These are phyloP conservation scores for Xylaria sp. DNA, from an alignment of 2,329 filamentous ascomycete species.

Conservation along the genomic window DNA sequence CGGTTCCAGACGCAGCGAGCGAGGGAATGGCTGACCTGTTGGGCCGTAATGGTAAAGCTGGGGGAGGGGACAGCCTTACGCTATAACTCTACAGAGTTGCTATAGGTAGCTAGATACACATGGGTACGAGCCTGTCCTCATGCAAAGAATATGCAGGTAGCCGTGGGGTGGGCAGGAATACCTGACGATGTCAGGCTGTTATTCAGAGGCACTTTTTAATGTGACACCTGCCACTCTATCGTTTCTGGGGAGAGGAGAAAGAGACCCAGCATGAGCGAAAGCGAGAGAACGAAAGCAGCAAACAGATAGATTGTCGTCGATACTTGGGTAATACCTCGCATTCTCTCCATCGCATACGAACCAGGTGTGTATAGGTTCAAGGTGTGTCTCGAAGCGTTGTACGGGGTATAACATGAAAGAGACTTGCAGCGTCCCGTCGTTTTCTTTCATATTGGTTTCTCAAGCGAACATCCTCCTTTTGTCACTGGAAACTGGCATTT, in stretches of 20 bases:
- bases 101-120: constrained; percentile 26
- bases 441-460: constrained; percentile 37
- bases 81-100: neutral
- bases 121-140: constrained; percentile 27
- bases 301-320: constrained; percentile 25
- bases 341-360: constrained; percentile 12
- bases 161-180: constrained; percentile 28
- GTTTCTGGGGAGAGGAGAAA: neutral
- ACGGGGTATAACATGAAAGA: constrained; percentile 51
- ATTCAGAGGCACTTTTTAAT: constrained; percentile 39
- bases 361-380: constrained; percentile 34
- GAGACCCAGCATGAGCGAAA: no score
- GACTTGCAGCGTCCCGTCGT: constrained; percentile 48
- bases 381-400: constrained; percentile 43
- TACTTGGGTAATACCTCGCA: constrained; percentile 21
- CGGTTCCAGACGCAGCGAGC: constrained; percentile 19
- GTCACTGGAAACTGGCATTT: constrained; percentile 47
- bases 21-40: constrained; percentile 22
- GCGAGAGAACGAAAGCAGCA: constrained; percentile 7
- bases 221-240: constrained; percentile 44
- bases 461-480: constrained; percentile 38
- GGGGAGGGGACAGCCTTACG: constrained; percentile 31
- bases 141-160: constrained; percentile 38
- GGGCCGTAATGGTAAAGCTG: constrained; percentile 29
- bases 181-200: constrained; percentile 31